phyloP scores from a whole-genome alignment of 1,284 basidiomycete genomes.

The Marasmius fiardii region DNA sequence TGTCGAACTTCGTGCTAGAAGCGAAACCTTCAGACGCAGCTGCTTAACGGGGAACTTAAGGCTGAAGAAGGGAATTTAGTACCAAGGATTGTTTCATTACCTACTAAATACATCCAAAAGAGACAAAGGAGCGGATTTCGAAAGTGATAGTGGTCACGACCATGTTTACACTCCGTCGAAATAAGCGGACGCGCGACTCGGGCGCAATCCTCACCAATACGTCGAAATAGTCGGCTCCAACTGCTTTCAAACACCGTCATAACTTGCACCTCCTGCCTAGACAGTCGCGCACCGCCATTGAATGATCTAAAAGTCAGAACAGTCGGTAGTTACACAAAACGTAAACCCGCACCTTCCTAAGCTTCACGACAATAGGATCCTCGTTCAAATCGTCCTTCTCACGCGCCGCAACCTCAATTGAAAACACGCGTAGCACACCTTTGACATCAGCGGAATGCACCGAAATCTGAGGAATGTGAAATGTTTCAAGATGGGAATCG shows the following conservation, averaged over 20 bases:
- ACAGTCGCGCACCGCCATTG: not conserved
- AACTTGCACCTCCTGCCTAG: conserved; percentile 79
- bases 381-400: conserved; percentile 81
- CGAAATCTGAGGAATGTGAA: conserved; percentile 60
- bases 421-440: conserved; percentile 71
- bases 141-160: not conserved
- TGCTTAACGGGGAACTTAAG: not conserved
- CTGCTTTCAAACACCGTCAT: conserved; percentile 64
- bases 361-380: conserved; percentile 67
- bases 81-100: conserved; percentile 2
- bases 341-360: conserved; percentile 62
- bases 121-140: not conserved
- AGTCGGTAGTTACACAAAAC: not conserved
- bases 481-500: conserved; percentile 16
- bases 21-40: conserved; percentile 1
- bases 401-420: conserved; percentile 81
- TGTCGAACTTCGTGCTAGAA: conserved; percentile 25
- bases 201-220: not conserved
- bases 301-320: conserved; percentile 1
- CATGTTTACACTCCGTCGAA: not conserved
- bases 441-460: conserved; percentile 88
- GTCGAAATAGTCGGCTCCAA: not conserved
- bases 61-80: not conserved
- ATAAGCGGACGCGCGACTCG: not conserved
- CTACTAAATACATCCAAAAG: conserved; percentile 6